These are phyloP conservation scores for Tricholoma saponaceum DNA, from an alignment of 768 basidiomycete species.

Conservation along the genomic window DNA sequence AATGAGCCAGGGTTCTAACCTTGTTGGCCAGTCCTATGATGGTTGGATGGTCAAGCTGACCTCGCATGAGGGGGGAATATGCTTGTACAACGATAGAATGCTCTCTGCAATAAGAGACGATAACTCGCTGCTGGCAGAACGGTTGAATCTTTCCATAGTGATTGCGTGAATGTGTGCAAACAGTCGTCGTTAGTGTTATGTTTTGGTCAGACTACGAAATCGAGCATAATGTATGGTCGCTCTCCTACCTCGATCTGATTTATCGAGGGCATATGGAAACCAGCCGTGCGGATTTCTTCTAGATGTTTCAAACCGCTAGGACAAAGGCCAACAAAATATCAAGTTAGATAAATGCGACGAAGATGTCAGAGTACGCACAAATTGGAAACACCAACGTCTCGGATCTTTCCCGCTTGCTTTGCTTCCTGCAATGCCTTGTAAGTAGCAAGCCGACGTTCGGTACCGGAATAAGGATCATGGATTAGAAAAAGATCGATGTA, in stretches of 20 bases:
- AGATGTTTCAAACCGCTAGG: conserved; percentile 64
- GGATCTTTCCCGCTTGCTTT: conserved; percentile 61
- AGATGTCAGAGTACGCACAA: conserved; percentile 44
- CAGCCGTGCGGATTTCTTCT: conserved; percentile 64
- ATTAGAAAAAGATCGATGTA: conserved; percentile 71
- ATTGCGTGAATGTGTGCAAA: not conserved
- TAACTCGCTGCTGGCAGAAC: conserved; percentile 74
- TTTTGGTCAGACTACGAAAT: not conserved
- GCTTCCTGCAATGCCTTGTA: conserved; percentile 67
- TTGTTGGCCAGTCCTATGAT: conserved; percentile 55
- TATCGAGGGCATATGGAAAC: conserved; percentile 62
- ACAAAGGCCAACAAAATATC: not conserved
- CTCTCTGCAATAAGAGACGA: conserved; percentile 68
- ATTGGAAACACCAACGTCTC: conserved; percentile 79
- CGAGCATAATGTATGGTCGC: not conserved
- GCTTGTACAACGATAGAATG: conserved; percentile 65
- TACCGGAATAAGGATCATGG: conserved; percentile 67
- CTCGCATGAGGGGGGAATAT: conserved; percentile 73
- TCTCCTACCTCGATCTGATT: conserved; percentile 75
- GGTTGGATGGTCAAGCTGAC: conserved; percentile 48
- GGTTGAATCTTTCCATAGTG: conserved; percentile 65
- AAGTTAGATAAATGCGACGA: not conserved
- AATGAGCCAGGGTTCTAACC: conserved; percentile 32
- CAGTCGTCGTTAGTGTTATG: not conserved
- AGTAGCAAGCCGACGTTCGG: conserved; percentile 59